Evolutionary conservation across 805 yeast species (phyloP), one percentile per base, ranked within the genome.

Genomic region (Pichia californica): DNA sequence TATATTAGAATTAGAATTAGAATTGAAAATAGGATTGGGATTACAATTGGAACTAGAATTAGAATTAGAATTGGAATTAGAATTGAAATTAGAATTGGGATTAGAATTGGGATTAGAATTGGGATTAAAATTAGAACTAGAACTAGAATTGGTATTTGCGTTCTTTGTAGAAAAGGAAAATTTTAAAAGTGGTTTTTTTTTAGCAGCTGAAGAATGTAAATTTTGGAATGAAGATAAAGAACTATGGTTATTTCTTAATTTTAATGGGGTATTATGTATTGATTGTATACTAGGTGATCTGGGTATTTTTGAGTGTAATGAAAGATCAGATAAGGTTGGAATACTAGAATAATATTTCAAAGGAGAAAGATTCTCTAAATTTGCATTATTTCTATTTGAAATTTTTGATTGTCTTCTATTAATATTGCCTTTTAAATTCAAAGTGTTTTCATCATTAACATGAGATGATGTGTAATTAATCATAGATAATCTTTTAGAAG

Each of bases 291-390:
- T 44, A 6, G 37, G 33, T 7, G 43, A 38, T 44, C 35, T 34
- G 10, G 40, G 43, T 15, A 44, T 38, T 25, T 43, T 31, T 9
- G 46, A 36, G 3, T 38, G 18, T 9, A 26, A 9, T 8, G 39
- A 32, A 19, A 38, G 6, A 11, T 28, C 16, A 3, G 43, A 21
- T 10, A 33, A 4, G 11, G 18, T 21, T 9, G 29, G 15, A 21
- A 21, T 5, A n/a, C 37, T 19, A 3, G 23, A 23, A 16, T 30
- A 13, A 14, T 14, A n/a, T 9, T 5, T 27, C 8, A 4, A 8
- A 5, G 9, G 21, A 3, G 19, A 1, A 10, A 33, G 20, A 18
- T 16, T 18, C 5, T 33, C 36, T 11, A 19, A 5, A 28, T 37
- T 26, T 27, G 8, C 11, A 16, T 23, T 26, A 11, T 27, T 11